Evolutionary conservation across 495 filamentous ascomycete genomes (phyloP), one percentile per base, ranked within the genome.

Genomic region (Xylaria nigripes): DNA sequence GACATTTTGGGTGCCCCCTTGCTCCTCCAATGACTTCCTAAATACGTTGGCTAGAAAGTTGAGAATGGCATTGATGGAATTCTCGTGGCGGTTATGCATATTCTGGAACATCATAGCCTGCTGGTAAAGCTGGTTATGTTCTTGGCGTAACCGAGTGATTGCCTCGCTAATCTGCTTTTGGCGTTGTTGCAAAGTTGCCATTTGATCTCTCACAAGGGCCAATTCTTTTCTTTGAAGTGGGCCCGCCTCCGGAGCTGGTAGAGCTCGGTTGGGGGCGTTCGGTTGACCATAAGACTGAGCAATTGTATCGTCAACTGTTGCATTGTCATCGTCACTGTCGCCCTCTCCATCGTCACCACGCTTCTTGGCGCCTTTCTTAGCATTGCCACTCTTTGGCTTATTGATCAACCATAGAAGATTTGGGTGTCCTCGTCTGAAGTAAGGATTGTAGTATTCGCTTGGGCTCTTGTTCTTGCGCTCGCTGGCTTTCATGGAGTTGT

Each of bases 1-100:
- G 23, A 89, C 75, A 44, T 83, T 87, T 57, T 86, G 81, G 0
- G 76, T 68, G 42, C 82, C 83, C n/a, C 76, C 73, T 49, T 78
- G 74, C 47, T 76, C 74, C 64, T 81, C 78, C 44, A 81, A 64
- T 51, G 76, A 78, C 51, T 80, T 86, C 60, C 93, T 87, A 74
- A 96, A 98, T 8, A 98, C 89, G 8, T 93, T 96, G 16, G 93
- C 94, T 2, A 98, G 79, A 67, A 97, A 98, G 27, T 90, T 95
- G 15, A 98, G 76, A 59, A 98, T 97, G 22, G 94, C 93, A 61
- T 96, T 97, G 65, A 98, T 98, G 9, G 90, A 96, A 61, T 90
- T 95, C 67, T 98, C 94, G 62, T 98, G 93, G 27, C 94, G 85
- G 47, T 91, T 90, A 62, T 98, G 93, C 64, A 93, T 81, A 29